phyloP scores from a whole-genome alignment of 1,139 yeast genomes.

The Geotrichum aggregatum region DNA sequence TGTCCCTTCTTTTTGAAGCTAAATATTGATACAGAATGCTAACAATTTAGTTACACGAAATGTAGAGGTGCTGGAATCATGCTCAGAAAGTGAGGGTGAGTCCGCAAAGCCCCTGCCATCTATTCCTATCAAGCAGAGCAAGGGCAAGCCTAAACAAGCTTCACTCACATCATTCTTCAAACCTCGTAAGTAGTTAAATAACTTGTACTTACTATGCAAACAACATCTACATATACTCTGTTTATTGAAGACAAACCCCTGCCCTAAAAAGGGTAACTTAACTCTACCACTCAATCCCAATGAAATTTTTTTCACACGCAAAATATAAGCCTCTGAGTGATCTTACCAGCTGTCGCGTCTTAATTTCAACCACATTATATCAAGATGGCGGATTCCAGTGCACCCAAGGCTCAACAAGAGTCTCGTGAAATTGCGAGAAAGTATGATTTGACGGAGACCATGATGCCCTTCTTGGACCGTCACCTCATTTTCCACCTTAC shows the following conservation, averaged over 20 bases:
- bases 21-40: background rate
- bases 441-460: slow-evolving; percentile 51
- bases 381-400: slow-evolving; percentile 10
- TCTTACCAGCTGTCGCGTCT: slow-evolving; percentile 2
- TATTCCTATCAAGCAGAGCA: slow-evolving; percentile 5
- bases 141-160: slow-evolving; percentile 17
- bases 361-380: background rate
- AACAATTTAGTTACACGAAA: slow-evolving; percentile 12
- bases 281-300: slow-evolving; percentile 7
- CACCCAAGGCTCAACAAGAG: slow-evolving; percentile 7
- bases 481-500: slow-evolving; percentile 53
- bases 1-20: background rate
- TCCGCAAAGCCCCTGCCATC: slow-evolving; percentile 1
- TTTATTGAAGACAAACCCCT: slow-evolving; percentile 4
- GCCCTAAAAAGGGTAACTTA: slow-evolving; percentile 11
- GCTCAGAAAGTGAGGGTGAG: slow-evolving; percentile 17
- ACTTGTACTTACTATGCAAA: background rate
- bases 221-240: background rate
- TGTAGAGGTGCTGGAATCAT: slow-evolving; percentile 21
- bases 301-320: slow-evolving; percentile 10
- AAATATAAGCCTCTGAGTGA: background rate
- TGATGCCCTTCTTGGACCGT: slow-evolving; percentile 55
- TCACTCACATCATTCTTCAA: slow-evolving; percentile 19
- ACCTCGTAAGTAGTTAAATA: slow-evolving; percentile 2
- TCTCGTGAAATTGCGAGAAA: slow-evolving; percentile 23